Conservation (phyloP, 805 yeast genomes). For the Kuraishia piskuri region DNA sequence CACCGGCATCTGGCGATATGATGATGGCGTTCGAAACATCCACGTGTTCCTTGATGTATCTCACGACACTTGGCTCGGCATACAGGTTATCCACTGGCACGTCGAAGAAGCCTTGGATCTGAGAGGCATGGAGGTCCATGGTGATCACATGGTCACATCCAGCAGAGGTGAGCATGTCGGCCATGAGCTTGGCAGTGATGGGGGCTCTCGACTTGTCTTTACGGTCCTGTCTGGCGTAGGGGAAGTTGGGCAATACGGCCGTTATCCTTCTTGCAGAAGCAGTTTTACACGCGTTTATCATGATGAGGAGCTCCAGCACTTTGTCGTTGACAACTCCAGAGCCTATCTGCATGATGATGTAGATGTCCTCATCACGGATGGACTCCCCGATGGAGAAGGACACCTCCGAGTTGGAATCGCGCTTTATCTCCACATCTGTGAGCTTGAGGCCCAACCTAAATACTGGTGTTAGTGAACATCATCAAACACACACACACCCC, state of each 20-base stretch:
- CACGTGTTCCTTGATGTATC: conserved; percentile 59
- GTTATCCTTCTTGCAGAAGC: conserved; percentile 81
- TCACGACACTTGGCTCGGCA: conserved; percentile 75
- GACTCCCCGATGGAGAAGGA: conserved; percentile 74
- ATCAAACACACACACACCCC: neutral
- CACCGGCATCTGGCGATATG: conserved; percentile 86
- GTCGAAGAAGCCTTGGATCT: conserved; percentile 78
- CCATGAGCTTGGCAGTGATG: conserved; percentile 77
- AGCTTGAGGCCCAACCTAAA: conserved; percentile 47
- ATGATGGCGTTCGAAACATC: conserved; percentile 58
- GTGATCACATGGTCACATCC: conserved; percentile 85
- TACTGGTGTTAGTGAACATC: neutral
- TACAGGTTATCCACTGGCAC: conserved; percentile 80
- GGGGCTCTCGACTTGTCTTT: conserved; percentile 84
- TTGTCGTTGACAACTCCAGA: conserved; percentile 72
- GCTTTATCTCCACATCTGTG: conserved; percentile 54
- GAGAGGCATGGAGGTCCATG: conserved; percentile 85
- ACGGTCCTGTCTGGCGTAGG: conserved; percentile 84
- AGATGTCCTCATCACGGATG: conserved; percentile 78
- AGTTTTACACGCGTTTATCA: conserved; percentile 76
- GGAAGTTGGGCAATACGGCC: conserved; percentile 76
- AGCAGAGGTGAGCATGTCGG: conserved; percentile 73
- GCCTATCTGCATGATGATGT: conserved; percentile 71
- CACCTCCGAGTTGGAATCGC: conserved; percentile 68
- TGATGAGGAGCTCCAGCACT: conserved; percentile 63